Percentiles rank a stretch among this genome's conserved stretches.
Evolutionary conservation across 306 rosid genomes (phyloP).

Genomic region (Vigna nakashimae): DNA sequence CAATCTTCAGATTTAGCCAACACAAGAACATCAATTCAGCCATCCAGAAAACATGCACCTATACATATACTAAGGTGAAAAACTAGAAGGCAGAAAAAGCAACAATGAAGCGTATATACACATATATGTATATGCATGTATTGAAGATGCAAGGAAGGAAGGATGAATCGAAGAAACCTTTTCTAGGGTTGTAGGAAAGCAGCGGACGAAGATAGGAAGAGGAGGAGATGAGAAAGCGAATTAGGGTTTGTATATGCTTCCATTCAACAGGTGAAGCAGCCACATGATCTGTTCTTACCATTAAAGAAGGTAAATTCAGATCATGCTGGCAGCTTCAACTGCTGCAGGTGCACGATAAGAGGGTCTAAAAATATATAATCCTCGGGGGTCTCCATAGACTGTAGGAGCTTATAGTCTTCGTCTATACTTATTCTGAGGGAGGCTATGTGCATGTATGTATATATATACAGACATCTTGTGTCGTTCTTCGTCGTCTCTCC

Average conservation of each 20-base stretch:
- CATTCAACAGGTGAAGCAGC: slow-evolving; percentile 77
- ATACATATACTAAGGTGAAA: not conserved
- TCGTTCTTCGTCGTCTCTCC: slow-evolving; percentile 15
- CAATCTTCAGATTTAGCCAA: slow-evolving; percentile 24
- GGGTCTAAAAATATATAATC: not conserved
- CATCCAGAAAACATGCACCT: slow-evolving; percentile 10
- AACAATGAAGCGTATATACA: slow-evolving; percentile 1
- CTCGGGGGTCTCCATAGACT: not conserved
- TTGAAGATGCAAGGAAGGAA: slow-evolving; percentile 8
- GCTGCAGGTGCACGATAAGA: slow-evolving; percentile 58
- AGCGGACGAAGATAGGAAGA: not conserved
- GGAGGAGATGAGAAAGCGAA: not conserved
- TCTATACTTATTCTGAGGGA: slow-evolving; percentile 16
- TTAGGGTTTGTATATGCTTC: slow-evolving; percentile 60
- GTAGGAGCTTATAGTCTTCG: slow-evolving; percentile 15
- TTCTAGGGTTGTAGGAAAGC: slow-evolving; percentile 4
- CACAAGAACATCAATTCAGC: not conserved
- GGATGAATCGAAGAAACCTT: slow-evolving; percentile 25
- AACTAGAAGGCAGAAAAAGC: not conserved
- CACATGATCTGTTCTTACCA: slow-evolving; percentile 72
- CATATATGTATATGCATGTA: not conserved
- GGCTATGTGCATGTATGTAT: not conserved
- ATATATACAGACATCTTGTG: not conserved
- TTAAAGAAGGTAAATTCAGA: slow-evolving; percentile 56
- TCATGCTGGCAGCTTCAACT: slow-evolving; percentile 99